Base-by-base conservation (phyloP, 345 rosid species). In the Boechera divaricarpa region DNA sequence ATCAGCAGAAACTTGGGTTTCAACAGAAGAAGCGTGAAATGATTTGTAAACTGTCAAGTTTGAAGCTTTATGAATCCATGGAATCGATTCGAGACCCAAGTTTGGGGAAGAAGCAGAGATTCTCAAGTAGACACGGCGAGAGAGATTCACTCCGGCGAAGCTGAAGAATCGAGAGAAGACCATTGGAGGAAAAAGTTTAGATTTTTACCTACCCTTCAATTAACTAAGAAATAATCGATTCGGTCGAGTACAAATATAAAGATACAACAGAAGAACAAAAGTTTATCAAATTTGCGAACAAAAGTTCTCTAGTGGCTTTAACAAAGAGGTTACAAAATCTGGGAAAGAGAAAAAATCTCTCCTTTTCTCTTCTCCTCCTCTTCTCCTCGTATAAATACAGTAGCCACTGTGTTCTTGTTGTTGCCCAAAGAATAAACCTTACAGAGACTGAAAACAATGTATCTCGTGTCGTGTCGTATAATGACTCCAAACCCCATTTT, bases 361-460 rank as follows among this genome's bases (percentile, higher is more conserved):
- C 8, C 62, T 18, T 47, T 69, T 36, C 33, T 26, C 67, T 38
- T 31, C 33, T 58, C 51, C 4, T 44, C 39, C 55, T 47, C 73
- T 73, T 79, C 76, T 48, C 54, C 49, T 67, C 76, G 70, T 70
- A 71, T 70, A 79, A 67, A 72, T 73, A 75, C 81, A 83, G 53
- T 38, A 66, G 54, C 76, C 53, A 63, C 68, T 74, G 70, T 79
- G 38, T 42, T 63, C 24, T 63, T 63, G 53, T 21, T 59, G 45
- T 39, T 77, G 74, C 67, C 77, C 57, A 78, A 77, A 83, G 79
- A 85, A 81, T 47, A 61, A 63, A 82, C 63, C 81, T 79, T 81
- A 63, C 52, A 67, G 77, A 69, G 77, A 75, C 59, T 78, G 26
- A 41, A 83, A 83, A 77, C 86, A 78, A 80, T 84, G 73, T 59